Conservation (phyloP, 2,329 filamentous ascomycete species). For the Elsinoe australis region DNA sequence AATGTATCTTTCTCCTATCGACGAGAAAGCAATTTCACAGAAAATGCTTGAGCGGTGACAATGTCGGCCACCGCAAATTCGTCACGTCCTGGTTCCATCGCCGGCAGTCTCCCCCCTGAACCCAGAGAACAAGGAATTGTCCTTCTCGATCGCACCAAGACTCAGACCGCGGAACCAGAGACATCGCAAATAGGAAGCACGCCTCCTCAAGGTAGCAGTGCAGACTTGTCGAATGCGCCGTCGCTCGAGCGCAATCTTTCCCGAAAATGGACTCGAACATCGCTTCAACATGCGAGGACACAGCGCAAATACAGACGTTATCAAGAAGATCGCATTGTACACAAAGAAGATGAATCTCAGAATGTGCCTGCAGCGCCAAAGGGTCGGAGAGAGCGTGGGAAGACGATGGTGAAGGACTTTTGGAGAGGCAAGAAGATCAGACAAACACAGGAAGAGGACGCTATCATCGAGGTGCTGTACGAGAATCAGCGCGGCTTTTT, state of each 20-base stretch:
- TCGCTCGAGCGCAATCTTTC: constrained; percentile 10
- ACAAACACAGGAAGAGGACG: constrained; percentile 32
- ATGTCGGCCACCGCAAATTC: constrained; percentile 10
- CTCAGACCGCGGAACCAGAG: constrained; percentile 8
- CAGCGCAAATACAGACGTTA: constrained; percentile 19
- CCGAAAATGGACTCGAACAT: constrained; percentile 25
- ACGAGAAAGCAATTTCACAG: too few relatives aligned
- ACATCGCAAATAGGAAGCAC: background rate
- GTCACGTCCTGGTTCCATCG: constrained; percentile 1
- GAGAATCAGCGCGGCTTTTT: constrained; percentile 93
- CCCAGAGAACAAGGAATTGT: constrained; percentile 57
- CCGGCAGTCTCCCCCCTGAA: constrained; percentile 32
- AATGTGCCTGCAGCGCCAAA: constrained; percentile 20
- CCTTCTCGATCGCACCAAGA: constrained; percentile 52
- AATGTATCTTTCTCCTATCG: too few relatives aligned
- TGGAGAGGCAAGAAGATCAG: constrained; percentile 29
- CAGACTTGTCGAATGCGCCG: constrained; percentile 18
- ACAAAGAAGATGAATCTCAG: constrained; percentile 17
- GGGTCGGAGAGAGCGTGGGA: constrained; percentile 28
- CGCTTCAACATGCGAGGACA: constrained; percentile 18
- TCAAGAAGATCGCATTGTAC: constrained; percentile 24
- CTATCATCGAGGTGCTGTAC: constrained; percentile 76
- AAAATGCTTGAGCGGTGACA: constrained; percentile 10
- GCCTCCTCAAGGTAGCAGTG: constrained; percentile 5
- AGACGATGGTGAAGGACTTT: constrained; percentile 26